Evolutionary conservation across 2,329 filamentous ascomycete genomes (phyloP), one percentile per base, ranked within the genome.

Genomic region (Trichoderma oligosporum): DNA sequence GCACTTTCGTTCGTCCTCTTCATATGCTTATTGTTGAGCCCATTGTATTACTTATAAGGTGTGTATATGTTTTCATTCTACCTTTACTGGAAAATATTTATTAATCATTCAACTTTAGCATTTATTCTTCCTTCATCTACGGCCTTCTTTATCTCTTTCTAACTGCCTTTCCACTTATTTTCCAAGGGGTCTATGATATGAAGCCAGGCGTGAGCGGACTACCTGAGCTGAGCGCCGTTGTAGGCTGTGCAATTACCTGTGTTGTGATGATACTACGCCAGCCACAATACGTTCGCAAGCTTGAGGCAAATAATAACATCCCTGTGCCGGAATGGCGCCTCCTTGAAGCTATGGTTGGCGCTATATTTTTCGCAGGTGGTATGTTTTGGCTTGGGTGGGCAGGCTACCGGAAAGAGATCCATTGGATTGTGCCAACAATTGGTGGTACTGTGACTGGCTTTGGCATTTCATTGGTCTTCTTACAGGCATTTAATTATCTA

Each of bases 341-440:
- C n/a, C 48, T 35, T 7, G 48, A 41, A 27, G 48, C 48, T 6
- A 52, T 41, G 48, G 12, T 31, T 39, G 48, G 48, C 25, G 48
- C 48, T 14, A 24, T 52, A 4, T 33, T 52, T 20, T 52, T 52
- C 25, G 35, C 48, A 4, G 48, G 48, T n/a, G 47, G 47, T 16
- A 27, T 51, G 47, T 51, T 51, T 41, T 51, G 35, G 47, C 35
- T 51, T 3, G 47, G 33, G 9, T 51, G 35, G 47, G 29, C 47
- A 1, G 47, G 47, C 16, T 51, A 51, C 14, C 33, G 47, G 12
- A 39, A 51, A 31, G 47, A 41, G 12, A 9, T 52, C 5, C 35
- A 52, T 33, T 52, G 48, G 48, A 52, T 52, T 14, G 35, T 52
- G 12, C 35, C 35, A 4, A 52, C 48, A 1, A 41, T 52, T 14